Conservation (phyloP, 257 asterid species). For the Solanum pimpinellifolium region DNA sequence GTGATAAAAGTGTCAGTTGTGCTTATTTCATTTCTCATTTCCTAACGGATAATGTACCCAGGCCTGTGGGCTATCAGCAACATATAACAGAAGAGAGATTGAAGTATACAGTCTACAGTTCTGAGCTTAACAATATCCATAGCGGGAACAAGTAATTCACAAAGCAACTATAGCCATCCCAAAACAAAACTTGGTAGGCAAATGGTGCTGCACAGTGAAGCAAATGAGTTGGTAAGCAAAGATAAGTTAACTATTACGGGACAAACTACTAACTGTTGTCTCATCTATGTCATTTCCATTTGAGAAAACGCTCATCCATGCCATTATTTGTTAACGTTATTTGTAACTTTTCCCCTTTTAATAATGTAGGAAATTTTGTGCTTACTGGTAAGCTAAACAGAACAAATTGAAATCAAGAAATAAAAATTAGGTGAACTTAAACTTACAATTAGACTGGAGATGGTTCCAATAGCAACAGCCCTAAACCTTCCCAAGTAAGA, state of each 20-base stretch:
- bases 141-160: not conserved
- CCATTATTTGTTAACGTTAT: no score
- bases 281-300: no score
- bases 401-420: not conserved
- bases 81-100: not conserved
- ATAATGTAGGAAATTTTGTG: not conserved
- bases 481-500: constrained; percentile 8
- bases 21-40: not conserved
- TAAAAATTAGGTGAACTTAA: not conserved
- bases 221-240: not conserved
- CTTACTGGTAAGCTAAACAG: not conserved
- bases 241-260: not conserved
- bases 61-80: not conserved
- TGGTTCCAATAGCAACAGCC: constrained; percentile 2
- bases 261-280: not conserved
- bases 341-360: no score
- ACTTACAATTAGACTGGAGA: not conserved
- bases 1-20: not conserved
- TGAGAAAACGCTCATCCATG: no score
- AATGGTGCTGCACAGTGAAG: not conserved
- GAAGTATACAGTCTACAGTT: not conserved
- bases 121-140: not conserved
- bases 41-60: not conserved
- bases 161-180: not conserved
- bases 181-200: not conserved